Percentiles rank a stretch among this genome's conserved stretches.
These are phyloP conservation scores for Aspergillus calidoustus DNA, from an alignment of 2,329 filamentous ascomycete species.

Conservation along the genomic window DNA sequence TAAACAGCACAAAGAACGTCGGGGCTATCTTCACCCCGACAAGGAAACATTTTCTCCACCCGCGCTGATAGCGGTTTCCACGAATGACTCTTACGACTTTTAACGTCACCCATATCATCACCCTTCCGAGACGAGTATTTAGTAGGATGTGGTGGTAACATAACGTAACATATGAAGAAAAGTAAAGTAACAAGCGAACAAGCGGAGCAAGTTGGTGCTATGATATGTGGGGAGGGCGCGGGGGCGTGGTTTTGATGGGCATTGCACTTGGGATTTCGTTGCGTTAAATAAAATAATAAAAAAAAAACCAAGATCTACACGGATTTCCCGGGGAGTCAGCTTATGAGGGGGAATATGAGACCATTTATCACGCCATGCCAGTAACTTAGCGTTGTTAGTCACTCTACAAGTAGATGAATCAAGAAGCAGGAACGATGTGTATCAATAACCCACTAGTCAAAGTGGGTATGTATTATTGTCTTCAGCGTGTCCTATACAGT, in stretches of 20 bases:
- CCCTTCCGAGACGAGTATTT: not conserved
- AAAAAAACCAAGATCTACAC: too few relatives aligned
- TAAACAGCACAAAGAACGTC: not conserved
- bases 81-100: slow-evolving; percentile 21
- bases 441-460: not conserved
- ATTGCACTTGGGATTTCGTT: slow-evolving; percentile 3
- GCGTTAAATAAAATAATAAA: too few relatives aligned
- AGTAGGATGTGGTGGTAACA: not conserved
- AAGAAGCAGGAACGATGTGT: not conserved
- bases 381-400: not conserved
- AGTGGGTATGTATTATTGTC: not conserved
- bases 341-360: not conserved
- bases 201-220: not conserved
- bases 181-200: not conserved
- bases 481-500: not conserved
- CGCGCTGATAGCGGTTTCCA: slow-evolving; percentile 8
- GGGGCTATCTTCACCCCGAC: slow-evolving; percentile 1
- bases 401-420: not conserved
- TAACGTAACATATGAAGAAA: not conserved
- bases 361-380: not conserved
- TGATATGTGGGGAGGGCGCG: not conserved
- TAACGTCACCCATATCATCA: slow-evolving; percentile 11
- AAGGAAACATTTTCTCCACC: slow-evolving; percentile 1
- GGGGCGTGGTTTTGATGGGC: not conserved
- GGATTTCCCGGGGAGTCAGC: not conserved